A percentile compares a stretch with the other conserved stretches of the same genome.
These are phyloP conservation scores for Chalciporus sp. DNA, from an alignment of 1,284 basidiomycete genomes.

Conservation along the genomic window DNA sequence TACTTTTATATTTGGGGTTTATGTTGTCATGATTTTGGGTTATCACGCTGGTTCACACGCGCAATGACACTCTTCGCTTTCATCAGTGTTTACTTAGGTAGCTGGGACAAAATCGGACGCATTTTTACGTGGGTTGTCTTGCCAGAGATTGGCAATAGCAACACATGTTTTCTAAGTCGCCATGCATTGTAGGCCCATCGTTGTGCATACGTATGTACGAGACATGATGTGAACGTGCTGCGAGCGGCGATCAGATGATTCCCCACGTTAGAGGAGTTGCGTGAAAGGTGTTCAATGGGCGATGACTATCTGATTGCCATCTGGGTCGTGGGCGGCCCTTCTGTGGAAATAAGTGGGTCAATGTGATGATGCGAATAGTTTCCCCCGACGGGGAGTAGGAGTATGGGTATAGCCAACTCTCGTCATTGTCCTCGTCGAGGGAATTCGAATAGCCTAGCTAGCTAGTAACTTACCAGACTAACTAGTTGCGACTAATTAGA, in stretches of 20 bases:
- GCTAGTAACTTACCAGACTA: too few relatives aligned
- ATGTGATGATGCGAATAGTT: not conserved
- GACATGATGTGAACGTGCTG: slow-evolving; percentile 5
- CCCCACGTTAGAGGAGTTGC: slow-evolving; percentile 1
- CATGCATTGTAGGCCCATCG: not conserved
- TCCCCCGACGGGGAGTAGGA: not conserved
- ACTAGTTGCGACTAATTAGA: slow-evolving; percentile 1
- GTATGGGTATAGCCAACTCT: not conserved
- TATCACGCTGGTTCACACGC: slow-evolving; percentile 11
- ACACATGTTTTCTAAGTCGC: slow-evolving; percentile 11
- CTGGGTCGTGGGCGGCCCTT: not conserved
- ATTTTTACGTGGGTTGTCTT: slow-evolving; percentile 25
- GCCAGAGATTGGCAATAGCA: slow-evolving; percentile 12
- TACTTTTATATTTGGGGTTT: slow-evolving; percentile 28
- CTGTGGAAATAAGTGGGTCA: not conserved
- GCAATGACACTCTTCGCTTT: slow-evolving; percentile 15
- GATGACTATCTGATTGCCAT: not conserved
- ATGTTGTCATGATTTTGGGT: slow-evolving; percentile 24
- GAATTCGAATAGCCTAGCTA: too few relatives aligned
- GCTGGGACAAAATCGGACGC: not conserved
- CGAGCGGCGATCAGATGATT: not conserved
- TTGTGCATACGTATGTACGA: slow-evolving; percentile 19
- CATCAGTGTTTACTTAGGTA: slow-evolving; percentile 3
- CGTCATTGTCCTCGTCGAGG: too few relatives aligned
- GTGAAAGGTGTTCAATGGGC: not conserved